These are phyloP conservation scores for Coprinopsis strossmayeri DNA, from an alignment of 768 basidiomycete genomes.

Conservation along the genomic window DNA sequence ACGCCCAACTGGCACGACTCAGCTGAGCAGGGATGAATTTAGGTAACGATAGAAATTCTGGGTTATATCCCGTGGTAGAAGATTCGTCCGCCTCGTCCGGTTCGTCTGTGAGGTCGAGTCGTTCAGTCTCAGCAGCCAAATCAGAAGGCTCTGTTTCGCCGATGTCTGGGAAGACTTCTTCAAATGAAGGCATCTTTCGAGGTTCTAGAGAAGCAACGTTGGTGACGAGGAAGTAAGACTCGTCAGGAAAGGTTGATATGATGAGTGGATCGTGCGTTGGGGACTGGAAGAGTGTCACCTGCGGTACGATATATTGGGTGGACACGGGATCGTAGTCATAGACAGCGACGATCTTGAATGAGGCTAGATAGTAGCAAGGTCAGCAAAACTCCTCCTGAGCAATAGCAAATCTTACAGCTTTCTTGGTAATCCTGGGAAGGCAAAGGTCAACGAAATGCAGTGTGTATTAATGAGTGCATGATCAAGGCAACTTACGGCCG, in stretches of 20 bases:
- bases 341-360: slow-evolving; percentile 56
- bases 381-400: background rate
- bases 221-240: slow-evolving; percentile 34
- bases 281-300: slow-evolving; percentile 37
- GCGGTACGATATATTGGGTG: slow-evolving; percentile 26
- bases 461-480: no score
- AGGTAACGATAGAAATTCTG: background rate
- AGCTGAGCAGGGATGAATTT: background rate
- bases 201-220: slow-evolving; percentile 42
- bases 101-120: slow-evolving; percentile 3
- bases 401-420: slow-evolving; percentile 44
- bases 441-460: no score
- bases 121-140: no score
- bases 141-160: slow-evolving; percentile 14
- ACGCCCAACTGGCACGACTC: slow-evolving; percentile 15
- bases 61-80: background rate
- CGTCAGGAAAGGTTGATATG: slow-evolving; percentile 32
- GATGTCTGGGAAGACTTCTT: slow-evolving; percentile 22
- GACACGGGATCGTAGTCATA: slow-evolving; percentile 34
- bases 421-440: slow-evolving; percentile 62
- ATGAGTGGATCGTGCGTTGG: slow-evolving; percentile 47
- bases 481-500: slow-evolving; percentile 48
- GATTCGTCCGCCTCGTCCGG: background rate
- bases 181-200: slow-evolving; percentile 35
- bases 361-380: slow-evolving; percentile 33